A percentile compares a stretch with the other conserved stretches of the same genome.
These are phyloP conservation scores for Lumnitzera littorea DNA, from an alignment of 345 rosid species.

Conservation along the genomic window DNA sequence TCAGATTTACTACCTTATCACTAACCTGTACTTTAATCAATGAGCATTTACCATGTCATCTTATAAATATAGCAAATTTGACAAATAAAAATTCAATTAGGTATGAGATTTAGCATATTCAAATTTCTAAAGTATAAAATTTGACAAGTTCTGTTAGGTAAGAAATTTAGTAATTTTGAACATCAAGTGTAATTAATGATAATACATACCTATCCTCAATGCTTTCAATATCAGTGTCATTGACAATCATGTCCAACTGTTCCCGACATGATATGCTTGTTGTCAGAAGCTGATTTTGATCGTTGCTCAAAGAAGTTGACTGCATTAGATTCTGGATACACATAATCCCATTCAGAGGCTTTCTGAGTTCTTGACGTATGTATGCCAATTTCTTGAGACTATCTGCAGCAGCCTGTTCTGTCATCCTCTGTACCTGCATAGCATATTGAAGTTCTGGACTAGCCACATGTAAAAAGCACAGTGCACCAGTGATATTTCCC, in stretches of 20 bases:
- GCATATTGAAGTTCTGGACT: constrained; percentile 79
- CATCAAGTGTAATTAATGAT: background rate
- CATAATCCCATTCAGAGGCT: constrained; percentile 48
- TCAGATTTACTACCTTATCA: too few species aligned
- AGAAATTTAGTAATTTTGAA: too few species aligned
- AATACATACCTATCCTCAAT: constrained; percentile 64
- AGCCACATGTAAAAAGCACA: constrained; percentile 70
- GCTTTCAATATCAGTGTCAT: constrained; percentile 57
- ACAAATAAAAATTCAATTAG: too few species aligned
- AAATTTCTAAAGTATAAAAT: too few species aligned
- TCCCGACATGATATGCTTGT: constrained; percentile 47
- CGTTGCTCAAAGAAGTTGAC: constrained; percentile 41
- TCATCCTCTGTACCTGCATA: constrained; percentile 56
- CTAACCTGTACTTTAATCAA: too few species aligned
- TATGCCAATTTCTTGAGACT: constrained; percentile 54
- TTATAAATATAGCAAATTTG: too few species aligned
- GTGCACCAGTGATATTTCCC: constrained; percentile 55
- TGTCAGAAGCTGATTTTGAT: constrained; percentile 52
- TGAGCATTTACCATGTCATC: too few species aligned
- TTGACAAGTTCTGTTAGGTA: too few species aligned
- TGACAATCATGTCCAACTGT: constrained; percentile 55
- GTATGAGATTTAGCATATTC: too few species aligned
- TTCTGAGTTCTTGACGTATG: constrained; percentile 49
- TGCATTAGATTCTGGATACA: constrained; percentile 47
- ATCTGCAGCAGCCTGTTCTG: constrained; percentile 60